Evolutionary conservation across 441 rosid genomes (phyloP).

Genomic region (Aleurites moluccanus): DNA sequence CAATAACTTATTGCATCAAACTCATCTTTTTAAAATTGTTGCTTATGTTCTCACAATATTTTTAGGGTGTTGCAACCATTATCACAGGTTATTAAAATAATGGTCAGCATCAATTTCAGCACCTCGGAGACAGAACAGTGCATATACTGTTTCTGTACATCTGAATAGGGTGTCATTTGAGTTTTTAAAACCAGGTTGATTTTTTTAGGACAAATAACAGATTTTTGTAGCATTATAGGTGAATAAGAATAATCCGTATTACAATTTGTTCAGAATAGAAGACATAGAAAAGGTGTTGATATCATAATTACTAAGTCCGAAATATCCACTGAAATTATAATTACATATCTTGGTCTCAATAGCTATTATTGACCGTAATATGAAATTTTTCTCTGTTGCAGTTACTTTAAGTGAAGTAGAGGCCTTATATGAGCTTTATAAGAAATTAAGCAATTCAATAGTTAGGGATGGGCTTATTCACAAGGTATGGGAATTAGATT

Average conservation of each 20-base stretch:
- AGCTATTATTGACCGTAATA: background rate
- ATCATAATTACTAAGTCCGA: background rate
- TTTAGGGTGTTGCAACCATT: background rate
- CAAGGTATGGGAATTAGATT: constrained; percentile 48
- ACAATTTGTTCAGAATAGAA: background rate
- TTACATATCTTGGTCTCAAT: background rate
- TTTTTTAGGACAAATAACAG: too few relatives aligned
- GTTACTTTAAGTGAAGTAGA: constrained; percentile 79
- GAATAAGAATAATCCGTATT: too few relatives aligned
- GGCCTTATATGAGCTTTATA: constrained; percentile 73
- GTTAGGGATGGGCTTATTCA: constrained; percentile 84
- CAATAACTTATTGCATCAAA: too few relatives aligned
- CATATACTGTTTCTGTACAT: too few relatives aligned
- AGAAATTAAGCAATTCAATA: constrained; percentile 88
- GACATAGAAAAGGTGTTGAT: background rate
- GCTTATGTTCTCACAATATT: background rate
- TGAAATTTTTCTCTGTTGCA: constrained; percentile 30
- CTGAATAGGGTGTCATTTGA: background rate
- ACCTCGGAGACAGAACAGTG: background rate
- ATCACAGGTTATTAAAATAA: background rate
- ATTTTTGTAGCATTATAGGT: too few relatives aligned
- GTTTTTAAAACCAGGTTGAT: too few relatives aligned
- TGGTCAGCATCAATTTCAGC: background rate
- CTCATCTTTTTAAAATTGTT: background rate
- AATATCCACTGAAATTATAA: background rate